Evolutionary conservation across 2,329 filamentous ascomycete species (phyloP), one percentile per base, ranked within the genome.

Genomic region (Penicillium hordei): DNA sequence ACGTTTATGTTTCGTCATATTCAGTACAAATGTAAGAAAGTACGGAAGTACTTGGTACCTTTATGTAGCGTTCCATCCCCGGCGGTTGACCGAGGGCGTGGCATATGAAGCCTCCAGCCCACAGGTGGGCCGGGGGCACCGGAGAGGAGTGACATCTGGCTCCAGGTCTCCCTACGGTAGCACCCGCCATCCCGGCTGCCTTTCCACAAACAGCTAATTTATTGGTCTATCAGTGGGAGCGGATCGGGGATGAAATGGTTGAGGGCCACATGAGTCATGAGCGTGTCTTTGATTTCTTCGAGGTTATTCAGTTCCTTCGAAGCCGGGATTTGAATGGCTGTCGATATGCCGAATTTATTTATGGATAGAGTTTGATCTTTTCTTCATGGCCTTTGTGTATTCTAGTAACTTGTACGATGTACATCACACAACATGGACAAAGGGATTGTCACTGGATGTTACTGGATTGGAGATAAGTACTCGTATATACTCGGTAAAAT

Each of bases 101-200:
- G 29, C 31, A 38, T 34, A 31, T 19, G 7, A 17, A 50, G 3
- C 7, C 17, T 36, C 3, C 21, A n/a, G 6, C 8, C 31, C 27
- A 40, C 36, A 27, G 21, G 46, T 25, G 46, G 33, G 21, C 36
- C 34, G 27, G 27, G 27, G 17, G 21, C 10, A 27, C 21, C 15
- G 33, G 48, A 19, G 10, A 29, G 31, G 31, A 31, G n/a, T 56
- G 54, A 25, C 33, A 39, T 45, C 39, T 43, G 52, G 36, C 44
- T 40, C 43, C 29, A 38, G 39, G 29, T 44, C 40, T 27, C 40
- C 31, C 23, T 21, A 53, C 59, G 56, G 55, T 51, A 49, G 57
- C 52, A 62, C 55, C 60, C 61, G 57, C 57, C n/a, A 36, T 36
- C 49, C 59, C 52, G 61, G 48, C 40, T 57, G 45, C 43, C 36